Evolutionary conservation across 257 asterid genomes (phyloP).

Genomic region (Fraxinus pennsylvanica): DNA sequence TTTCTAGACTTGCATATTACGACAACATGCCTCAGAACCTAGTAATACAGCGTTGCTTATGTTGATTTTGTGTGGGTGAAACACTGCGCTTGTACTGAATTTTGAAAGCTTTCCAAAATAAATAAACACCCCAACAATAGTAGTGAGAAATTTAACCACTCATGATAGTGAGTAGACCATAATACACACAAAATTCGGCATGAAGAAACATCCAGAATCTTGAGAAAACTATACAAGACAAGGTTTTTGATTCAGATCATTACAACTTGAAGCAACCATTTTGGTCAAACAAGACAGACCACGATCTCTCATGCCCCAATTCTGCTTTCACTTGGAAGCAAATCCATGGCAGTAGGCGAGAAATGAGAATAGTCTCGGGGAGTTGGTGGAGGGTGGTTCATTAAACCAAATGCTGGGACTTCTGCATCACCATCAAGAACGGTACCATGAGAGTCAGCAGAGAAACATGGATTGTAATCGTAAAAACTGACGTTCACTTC

Average conservation of each 20-base stretch:
- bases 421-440: conserved; percentile 32
- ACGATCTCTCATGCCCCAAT: background rate
- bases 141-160: background rate
- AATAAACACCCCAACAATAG: too few species aligned
- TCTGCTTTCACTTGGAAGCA: background rate
- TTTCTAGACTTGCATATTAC: too few species aligned
- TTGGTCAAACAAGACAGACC: background rate
- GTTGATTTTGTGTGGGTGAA: too few species aligned
- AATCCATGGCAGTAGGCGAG: background rate
- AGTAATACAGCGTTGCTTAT: too few species aligned
- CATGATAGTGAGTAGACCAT: background rate
- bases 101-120: too few species aligned
- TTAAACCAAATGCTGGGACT: conserved; percentile 29
- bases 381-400: too few species aligned
- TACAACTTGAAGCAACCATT: background rate
- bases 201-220: background rate
- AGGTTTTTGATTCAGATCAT: background rate
- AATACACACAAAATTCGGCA: background rate
- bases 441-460: background rate
- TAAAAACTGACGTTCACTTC: background rate
- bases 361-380: too few species aligned
- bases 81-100: too few species aligned
- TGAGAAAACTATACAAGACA: background rate
- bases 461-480: conserved; percentile 17
- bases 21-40: too few species aligned